Base-by-base conservation (phyloP, 2,329 filamentous ascomycete species). In the Sclerotinia spermophila region DNA sequence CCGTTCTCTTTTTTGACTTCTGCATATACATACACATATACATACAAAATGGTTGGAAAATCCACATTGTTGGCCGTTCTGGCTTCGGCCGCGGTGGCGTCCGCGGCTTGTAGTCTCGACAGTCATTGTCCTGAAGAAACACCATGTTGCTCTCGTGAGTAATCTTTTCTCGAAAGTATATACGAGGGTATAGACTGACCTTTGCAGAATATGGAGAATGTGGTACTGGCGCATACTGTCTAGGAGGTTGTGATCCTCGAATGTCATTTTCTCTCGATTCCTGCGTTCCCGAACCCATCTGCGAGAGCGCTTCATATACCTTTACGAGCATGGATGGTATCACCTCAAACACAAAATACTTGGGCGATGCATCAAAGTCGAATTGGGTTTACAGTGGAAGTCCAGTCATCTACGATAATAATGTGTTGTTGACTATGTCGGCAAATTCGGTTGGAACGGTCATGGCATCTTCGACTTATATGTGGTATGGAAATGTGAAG, bases 401-500 rank as follows among this genome's bases (percentile, higher is more conserved):
- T 77, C 90, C 93, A 21, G 84, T 92, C 56, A 77, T 83, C 44
- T 90, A 90, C 81, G 83, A 92, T 71, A 87, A 89, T 79, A 88
- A 89, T 73, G 84, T 96, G 3, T 84, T 97, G 67, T 84, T 99
- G 78, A 98, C 95, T 75, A 97, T 99, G 95, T 89, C 92, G 56
- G 87, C 90, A 74, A 86, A 91, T 76, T 94, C 92, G 45, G 91
- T 93, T 55, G 96, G 96, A 69, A 97, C 96, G 15, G 88, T 99
- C 60, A 83, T 99, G 69, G 92, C 94, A 35, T 90, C 87, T 74
- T 86, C 87, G 11, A 95, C 93, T 71, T 98, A 97, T 82, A 90
- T 99, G 82, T 98, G 96, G 96, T 99, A 98, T 81, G 96, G 96
- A 79, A 97, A 92, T 81, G 90, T 97, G 77, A 92, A 91, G 80